Percentiles rank a stretch among this genome's conserved stretches.
These are phyloP conservation scores for Hansenula sp. DNA, from an alignment of 1,139 yeast species.

Conservation along the genomic window DNA sequence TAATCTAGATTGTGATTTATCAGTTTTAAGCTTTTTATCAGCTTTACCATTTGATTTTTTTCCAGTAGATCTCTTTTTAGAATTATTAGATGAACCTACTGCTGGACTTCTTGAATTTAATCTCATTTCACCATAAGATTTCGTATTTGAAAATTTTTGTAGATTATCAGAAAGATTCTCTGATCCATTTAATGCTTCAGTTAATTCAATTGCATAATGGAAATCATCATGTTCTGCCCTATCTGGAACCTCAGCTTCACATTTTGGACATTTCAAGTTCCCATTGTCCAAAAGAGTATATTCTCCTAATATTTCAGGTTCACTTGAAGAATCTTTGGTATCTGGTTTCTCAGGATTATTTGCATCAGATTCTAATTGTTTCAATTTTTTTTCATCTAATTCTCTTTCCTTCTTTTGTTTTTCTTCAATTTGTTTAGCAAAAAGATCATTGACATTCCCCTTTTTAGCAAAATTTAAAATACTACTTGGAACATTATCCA, in stretches of 20 bases:
- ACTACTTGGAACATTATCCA: constrained; percentile 25
- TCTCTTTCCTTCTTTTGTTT: neutral
- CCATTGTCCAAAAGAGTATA: neutral
- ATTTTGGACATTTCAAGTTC: constrained; percentile 11
- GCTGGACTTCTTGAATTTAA: neutral
- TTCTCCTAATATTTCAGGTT: neutral
- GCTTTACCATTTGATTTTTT: neutral
- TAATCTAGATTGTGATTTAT: constrained; percentile 20
- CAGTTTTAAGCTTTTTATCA: constrained; percentile 11
- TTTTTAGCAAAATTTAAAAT: constrained; percentile 18
- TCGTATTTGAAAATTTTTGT: constrained; percentile 4
- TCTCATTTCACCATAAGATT: constrained; percentile 5
- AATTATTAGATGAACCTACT: neutral
- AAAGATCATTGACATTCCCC: constrained; percentile 8
- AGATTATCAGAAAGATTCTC: constrained; percentile 10
- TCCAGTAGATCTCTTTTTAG: constrained; percentile 2
- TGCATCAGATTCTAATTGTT: neutral
- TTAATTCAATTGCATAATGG: constrained; percentile 29
- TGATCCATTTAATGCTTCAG: constrained; percentile 21
- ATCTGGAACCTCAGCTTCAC: constrained; percentile 18
- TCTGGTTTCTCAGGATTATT: neutral
- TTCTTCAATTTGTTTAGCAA: neutral
- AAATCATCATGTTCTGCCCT: constrained; percentile 28
- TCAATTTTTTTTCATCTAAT: neutral
- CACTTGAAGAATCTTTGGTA: neutral